A percentile compares a stretch with the other conserved stretches of the same genome.
Evolutionary conservation across 2,329 filamentous ascomycete genomes (phyloP).

Genomic region (Rugonectria rugulosa): DNA sequence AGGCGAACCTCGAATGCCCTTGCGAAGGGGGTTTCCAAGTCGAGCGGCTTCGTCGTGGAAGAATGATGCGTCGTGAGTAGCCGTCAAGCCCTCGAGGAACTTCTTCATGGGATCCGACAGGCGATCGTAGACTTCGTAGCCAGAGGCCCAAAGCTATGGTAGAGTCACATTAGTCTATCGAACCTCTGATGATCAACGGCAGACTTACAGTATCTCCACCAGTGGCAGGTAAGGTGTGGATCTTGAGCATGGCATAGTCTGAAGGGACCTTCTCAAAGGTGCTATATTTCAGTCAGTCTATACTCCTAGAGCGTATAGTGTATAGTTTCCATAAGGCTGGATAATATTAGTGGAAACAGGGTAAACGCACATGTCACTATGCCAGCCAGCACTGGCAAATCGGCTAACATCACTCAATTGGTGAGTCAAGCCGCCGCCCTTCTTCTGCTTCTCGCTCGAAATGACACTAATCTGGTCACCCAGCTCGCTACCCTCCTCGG

Average conservation of each 20-base stretch:
- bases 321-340: too few relatives aligned
- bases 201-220: slow-evolving; percentile 60
- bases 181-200: too few relatives aligned
- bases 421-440: slow-evolving; percentile 60
- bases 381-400: slow-evolving; percentile 54
- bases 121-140: slow-evolving; percentile 66
- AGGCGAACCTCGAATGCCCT: slow-evolving; percentile 59
- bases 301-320: too few relatives aligned
- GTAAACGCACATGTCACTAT: slow-evolving; percentile 58
- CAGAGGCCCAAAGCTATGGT: slow-evolving; percentile 65
- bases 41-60: slow-evolving; percentile 59
- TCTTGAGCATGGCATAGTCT: slow-evolving; percentile 67
- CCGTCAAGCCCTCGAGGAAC: slow-evolving; percentile 58
- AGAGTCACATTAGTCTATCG: slow-evolving; percentile 45
- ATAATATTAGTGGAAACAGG: neutral
- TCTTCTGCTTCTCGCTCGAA: slow-evolving; percentile 62
- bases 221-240: slow-evolving; percentile 62
- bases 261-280: slow-evolving; percentile 66
- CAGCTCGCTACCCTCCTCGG: slow-evolving; percentile 59
- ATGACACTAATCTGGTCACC: slow-evolving; percentile 65
- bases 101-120: slow-evolving; percentile 56
- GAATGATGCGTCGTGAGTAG: slow-evolving; percentile 55
- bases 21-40: slow-evolving; percentile 54
- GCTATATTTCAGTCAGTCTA: slow-evolving; percentile 25
- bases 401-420: slow-evolving; percentile 58